Percentiles rank a stretch among this genome's conserved stretches.
Conservation (phyloP, 208 protist species). For the Porcisia hertigi region DNA sequence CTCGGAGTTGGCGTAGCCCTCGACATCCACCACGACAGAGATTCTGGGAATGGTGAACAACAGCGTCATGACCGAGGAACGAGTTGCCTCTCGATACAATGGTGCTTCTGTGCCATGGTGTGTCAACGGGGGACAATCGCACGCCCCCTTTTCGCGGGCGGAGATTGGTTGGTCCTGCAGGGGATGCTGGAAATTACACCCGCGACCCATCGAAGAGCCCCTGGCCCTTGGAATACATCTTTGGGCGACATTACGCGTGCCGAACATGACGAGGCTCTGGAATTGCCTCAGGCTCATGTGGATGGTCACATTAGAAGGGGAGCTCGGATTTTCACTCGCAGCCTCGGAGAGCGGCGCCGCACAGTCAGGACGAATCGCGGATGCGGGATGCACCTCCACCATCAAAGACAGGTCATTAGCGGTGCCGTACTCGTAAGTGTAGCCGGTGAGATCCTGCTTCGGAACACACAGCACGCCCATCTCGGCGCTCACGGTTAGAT, state of each 20-base stretch:
- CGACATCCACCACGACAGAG: not conserved
- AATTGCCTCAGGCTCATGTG: slow-evolving; percentile 13
- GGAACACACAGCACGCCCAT: slow-evolving; percentile 21
- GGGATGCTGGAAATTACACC: not conserved
- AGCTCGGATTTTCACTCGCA: not conserved
- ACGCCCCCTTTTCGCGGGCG: not conserved
- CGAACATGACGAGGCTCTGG: slow-evolving; percentile 11
- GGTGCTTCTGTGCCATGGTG: not conserved
- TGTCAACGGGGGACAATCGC: not conserved
- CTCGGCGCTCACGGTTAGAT: slow-evolving; percentile 23
- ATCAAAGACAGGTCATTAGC: slow-evolving; percentile 9
- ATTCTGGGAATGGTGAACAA: slow-evolving; percentile 3
- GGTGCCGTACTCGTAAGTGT: slow-evolving; percentile 12
- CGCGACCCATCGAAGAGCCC: not conserved
- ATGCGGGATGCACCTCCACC: slow-evolving; percentile 15
- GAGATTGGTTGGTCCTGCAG: not conserved
- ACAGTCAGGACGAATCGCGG: too few species aligned
- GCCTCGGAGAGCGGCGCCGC: not conserved
- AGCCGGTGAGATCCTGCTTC: slow-evolving; percentile 24
- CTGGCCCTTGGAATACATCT: not conserved
- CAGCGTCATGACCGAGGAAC: slow-evolving; percentile 1
- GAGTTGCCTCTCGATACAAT: not conserved
- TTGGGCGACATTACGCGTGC: slow-evolving; percentile 14
- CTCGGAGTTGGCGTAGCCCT: not conserved
- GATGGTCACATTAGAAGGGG: not conserved